These are phyloP conservation scores for Phialemoniopsis sp. DNA, from an alignment of 2,329 filamentous ascomycete genomes.

Conservation along the genomic window DNA sequence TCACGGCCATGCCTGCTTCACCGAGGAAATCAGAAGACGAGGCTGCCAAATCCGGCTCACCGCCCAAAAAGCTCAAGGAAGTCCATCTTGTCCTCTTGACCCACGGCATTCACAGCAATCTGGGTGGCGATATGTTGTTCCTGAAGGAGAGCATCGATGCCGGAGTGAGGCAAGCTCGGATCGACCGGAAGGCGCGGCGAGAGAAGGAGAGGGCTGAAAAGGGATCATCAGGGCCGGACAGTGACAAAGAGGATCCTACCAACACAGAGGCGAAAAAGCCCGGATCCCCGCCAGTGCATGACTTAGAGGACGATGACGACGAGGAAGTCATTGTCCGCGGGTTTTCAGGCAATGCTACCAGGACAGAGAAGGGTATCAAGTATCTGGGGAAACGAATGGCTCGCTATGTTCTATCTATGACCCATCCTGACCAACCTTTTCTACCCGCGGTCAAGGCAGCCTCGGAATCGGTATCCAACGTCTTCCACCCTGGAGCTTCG, in stretches of 20 bases:
- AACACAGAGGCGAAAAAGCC: not conserved
- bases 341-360: constrained; percentile 83
- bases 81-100: constrained; percentile 90
- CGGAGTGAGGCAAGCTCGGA: constrained; percentile 68
- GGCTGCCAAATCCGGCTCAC: constrained; percentile 11
- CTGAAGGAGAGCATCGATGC: constrained; percentile 96
- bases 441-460: constrained; percentile 58
- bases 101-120: constrained; percentile 92
- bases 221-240: constrained; percentile 6
- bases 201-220: constrained; percentile 38
- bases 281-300: not conserved
- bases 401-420: constrained; percentile 83
- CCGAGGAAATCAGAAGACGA: constrained; percentile 8
- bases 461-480: constrained; percentile 35
- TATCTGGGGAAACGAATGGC: constrained; percentile 93
- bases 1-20: too few species aligned
- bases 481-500: constrained; percentile 21
- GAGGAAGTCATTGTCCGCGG: constrained; percentile 87
- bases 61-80: constrained; percentile 58
- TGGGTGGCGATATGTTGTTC: constrained; percentile 94
- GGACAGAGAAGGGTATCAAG: constrained; percentile 93
- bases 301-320: constrained; percentile 50
- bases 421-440: constrained; percentile 90
- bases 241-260: constrained; percentile 6
- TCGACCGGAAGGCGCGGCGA: constrained; percentile 61